Conservation (phyloP, 768 basidiomycete species). For the Boletus barrowsii region DNA sequence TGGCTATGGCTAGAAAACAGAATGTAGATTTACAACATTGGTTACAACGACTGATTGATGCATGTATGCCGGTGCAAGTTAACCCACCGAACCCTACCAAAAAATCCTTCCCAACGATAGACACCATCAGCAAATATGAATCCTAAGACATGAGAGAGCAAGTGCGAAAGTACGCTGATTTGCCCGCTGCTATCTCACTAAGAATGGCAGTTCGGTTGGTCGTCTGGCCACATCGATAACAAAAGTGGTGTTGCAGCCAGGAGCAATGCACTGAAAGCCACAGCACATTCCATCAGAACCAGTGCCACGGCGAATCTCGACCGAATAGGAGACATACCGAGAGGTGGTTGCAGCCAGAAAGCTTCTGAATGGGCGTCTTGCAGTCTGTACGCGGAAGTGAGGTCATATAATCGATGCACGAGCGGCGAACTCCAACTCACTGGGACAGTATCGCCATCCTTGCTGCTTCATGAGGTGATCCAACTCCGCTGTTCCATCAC, state of each 20-base stretch:
- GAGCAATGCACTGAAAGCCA: no score
- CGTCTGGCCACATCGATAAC: no score
- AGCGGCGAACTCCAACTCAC: slow-evolving; percentile 26
- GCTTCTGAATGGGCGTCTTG: slow-evolving; percentile 50
- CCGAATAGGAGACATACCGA: no score
- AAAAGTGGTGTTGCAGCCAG: no score
- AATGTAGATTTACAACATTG: neutral
- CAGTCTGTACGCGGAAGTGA: slow-evolving; percentile 31
- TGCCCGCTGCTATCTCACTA: no score
- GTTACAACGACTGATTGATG: neutral
- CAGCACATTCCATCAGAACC: no score
- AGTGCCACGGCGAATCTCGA: no score
- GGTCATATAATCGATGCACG: neutral
- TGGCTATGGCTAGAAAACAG: neutral
- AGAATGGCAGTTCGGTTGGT: no score
- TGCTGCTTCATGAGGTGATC: slow-evolving; percentile 46
- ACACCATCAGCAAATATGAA: neutral
- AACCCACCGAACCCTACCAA: neutral
- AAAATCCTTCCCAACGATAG: no score
- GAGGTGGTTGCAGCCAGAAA: neutral
- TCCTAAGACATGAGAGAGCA: slow-evolving; percentile 18
- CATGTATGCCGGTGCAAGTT: no score
- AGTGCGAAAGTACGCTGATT: no score
- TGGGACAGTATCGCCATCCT: slow-evolving; percentile 66
- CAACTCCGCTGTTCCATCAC: slow-evolving; percentile 55